These are phyloP conservation scores for Calonectria crousiana DNA, from an alignment of 2,329 filamentous ascomycete species.

Conservation along the genomic window DNA sequence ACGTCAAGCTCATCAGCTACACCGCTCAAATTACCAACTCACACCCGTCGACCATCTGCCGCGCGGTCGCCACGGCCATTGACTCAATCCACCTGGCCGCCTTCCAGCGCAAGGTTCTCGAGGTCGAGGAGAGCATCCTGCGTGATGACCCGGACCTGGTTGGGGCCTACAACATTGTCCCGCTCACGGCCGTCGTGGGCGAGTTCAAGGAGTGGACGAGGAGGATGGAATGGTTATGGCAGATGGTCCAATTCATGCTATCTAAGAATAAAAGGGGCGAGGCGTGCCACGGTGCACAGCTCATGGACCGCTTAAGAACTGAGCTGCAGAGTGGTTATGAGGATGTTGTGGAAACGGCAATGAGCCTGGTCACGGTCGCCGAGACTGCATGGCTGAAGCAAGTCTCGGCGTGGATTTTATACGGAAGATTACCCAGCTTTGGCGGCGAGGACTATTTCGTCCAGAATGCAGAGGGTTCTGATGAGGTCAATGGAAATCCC, in stretches of 20 bases:
- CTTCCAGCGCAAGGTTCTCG: conserved; percentile 87
- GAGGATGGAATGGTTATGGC: conserved; percentile 88
- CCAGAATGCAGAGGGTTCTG: conserved; percentile 58
- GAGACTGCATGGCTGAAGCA: conserved; percentile 95
- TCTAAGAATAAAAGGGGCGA: conserved; percentile 48
- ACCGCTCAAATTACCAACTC: conserved; percentile 75
- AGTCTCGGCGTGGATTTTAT: conserved; percentile 89
- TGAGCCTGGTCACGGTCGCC: conserved; percentile 79
- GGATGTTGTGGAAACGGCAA: conserved; percentile 83
- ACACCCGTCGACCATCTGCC: conserved; percentile 86
- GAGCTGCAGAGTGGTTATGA: conserved; percentile 90
- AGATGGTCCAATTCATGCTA: conserved; percentile 77
- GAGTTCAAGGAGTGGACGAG: conserved; percentile 91
- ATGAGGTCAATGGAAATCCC: conserved; percentile 51
- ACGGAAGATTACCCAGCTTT: conserved; percentile 83
- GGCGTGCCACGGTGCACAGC: conserved; percentile 73
- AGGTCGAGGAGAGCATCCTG: conserved; percentile 85
- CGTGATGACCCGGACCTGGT: conserved; percentile 82
- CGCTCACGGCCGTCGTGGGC: conserved; percentile 84
- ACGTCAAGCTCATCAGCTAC: conserved; percentile 77
- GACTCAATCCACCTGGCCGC: conserved; percentile 78
- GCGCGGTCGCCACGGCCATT: conserved; percentile 86
- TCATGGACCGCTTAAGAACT: conserved; percentile 82
- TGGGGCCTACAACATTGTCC: conserved; percentile 93
- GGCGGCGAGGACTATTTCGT: conserved; percentile 92